Evolutionary conservation across 176 grass and related monocot species (phyloP).

Genomic region (Zoysia japonica): DNA sequence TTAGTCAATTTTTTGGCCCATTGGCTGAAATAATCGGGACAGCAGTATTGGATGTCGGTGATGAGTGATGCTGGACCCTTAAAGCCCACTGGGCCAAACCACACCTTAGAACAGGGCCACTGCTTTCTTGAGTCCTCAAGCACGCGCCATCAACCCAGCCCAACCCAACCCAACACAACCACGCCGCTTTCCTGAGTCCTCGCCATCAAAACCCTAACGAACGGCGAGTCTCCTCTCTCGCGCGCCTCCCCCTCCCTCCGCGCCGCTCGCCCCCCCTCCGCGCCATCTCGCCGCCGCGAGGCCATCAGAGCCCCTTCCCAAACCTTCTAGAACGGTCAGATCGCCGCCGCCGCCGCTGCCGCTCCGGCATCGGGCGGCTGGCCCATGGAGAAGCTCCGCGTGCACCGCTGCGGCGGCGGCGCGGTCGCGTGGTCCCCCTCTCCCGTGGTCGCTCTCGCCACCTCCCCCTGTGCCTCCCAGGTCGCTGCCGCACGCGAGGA

Average conservation of each 20-base stretch:
- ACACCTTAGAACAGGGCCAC: background rate
- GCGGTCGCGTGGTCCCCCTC: conserved; percentile 76
- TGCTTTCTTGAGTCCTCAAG: conserved; percentile 6
- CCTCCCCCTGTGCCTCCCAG: conserved; percentile 71
- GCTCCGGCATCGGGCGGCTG: background rate
- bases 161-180: conserved; percentile 8
- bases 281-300: conserved; percentile 35
- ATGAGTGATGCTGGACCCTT: background rate
- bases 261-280: conserved; percentile 25
- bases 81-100: conserved; percentile 10
- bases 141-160: conserved; percentile 3
- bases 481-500: conserved; percentile 78
- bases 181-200: background rate
- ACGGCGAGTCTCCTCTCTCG: conserved; percentile 47
- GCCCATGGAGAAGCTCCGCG: conserved; percentile 79
- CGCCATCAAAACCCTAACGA: conserved; percentile 59
- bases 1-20: too few species aligned
- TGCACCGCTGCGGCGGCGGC: conserved; percentile 53
- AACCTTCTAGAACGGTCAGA: conserved; percentile 29
- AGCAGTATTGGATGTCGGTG: too few species aligned
- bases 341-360: background rate
- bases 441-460: conserved; percentile 62
- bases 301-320: conserved; percentile 1
- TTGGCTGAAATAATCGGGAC: too few species aligned
- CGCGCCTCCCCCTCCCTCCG: background rate